Evolutionary conservation across 768 basidiomycete species (phyloP), one percentile per base, ranked within the genome.

Genomic region (Pleurotus pulmonarius): DNA sequence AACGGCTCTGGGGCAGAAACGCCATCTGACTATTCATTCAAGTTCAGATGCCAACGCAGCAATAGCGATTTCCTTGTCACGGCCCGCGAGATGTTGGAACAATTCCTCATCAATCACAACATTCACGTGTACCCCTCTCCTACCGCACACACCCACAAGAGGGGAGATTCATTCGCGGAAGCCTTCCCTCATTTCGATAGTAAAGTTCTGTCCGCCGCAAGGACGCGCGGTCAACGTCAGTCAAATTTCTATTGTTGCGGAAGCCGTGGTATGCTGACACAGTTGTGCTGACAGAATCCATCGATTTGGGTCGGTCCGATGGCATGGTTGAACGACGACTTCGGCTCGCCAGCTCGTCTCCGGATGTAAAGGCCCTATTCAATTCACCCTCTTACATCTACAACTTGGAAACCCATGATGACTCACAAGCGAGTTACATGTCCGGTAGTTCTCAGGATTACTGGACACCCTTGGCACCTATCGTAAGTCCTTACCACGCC

Each of bases 131-230:
- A 91, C 70, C 88, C 90, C 20, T 86, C 89, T 24, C 82, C 87
- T 13, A 86, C 87, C 6, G 81, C 85, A n/a, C 85, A 88, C 56
- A 82, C 82, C 1, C 92, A 91, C 69, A 93, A 88, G 71, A 81
- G 93, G 46, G 89, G 88, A 5, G 95, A 98, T 65, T 93, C 94
- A 1, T 95, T 96, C 65, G 88, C 94, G 34, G 94, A 96, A 67
- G 92, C 94, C 1, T 95, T 96, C 79, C 91, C 94, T 22, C 94
- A 96, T 70, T 96, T 97, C 69, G 93, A 97, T 67, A 93, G 92
- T 74, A 97, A 94, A 70, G 85, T 97, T 1, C 78, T 97, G 47
- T 87, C 94, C 13, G 87, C 89, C 18, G 83, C 88, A 7, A 80
- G 85, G 63, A 82, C 85, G 49, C 82, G 83, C 57, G 88, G 89